Percentiles rank a stretch among this genome's conserved stretches.
phyloP scores from a whole-genome alignment of 2,329 filamentous ascomycete genomes.

The Talaromyces sp. region DNA sequence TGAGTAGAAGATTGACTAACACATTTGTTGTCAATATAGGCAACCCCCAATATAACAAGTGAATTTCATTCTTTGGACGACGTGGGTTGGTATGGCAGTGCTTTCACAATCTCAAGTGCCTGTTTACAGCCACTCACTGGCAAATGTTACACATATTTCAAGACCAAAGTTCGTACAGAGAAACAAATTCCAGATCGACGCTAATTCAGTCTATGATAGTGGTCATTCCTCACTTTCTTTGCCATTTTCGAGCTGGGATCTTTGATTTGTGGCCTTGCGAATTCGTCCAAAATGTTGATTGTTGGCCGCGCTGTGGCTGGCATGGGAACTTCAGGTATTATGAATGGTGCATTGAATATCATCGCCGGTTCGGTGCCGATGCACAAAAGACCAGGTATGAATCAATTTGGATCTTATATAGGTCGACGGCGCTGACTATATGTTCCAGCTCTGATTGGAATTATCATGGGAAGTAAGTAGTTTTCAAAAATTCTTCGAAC shows the following conservation, averaged over 20 bases:
- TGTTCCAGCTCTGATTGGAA: slow-evolving; percentile 6
- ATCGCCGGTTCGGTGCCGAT: slow-evolving; percentile 11
- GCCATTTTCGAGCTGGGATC: slow-evolving; percentile 21
- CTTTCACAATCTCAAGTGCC: slow-evolving; percentile 41
- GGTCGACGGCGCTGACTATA: neutral
- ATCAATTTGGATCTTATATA: neutral
- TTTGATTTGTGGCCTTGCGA: slow-evolving; percentile 19
- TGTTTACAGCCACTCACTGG: slow-evolving; percentile 49
- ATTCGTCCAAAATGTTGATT: slow-evolving; percentile 18
- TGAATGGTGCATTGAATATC: slow-evolving; percentile 17
- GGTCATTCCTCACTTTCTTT: slow-evolving; percentile 18
- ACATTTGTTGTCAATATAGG: slow-evolving; percentile 15
- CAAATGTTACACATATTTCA: slow-evolving; percentile 44
- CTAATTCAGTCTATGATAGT: slow-evolving; percentile 19
- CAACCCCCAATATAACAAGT: slow-evolving; percentile 46
- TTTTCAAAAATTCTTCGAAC: slow-evolving; percentile 1
- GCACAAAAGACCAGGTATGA: slow-evolving; percentile 13
- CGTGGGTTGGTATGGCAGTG: slow-evolving; percentile 32
- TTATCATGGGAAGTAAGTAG: slow-evolving; percentile 18
- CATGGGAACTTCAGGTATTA: slow-evolving; percentile 14
- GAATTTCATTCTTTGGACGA: slow-evolving; percentile 29
- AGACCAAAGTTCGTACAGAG: neutral
- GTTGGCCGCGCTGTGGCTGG: slow-evolving; percentile 18
- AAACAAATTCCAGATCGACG: too few relatives aligned
- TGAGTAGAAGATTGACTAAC: neutral